Evolutionary conservation across 768 basidiomycete species (phyloP), one percentile per base, ranked within the genome.

Genomic region (Mycena rosella): DNA sequence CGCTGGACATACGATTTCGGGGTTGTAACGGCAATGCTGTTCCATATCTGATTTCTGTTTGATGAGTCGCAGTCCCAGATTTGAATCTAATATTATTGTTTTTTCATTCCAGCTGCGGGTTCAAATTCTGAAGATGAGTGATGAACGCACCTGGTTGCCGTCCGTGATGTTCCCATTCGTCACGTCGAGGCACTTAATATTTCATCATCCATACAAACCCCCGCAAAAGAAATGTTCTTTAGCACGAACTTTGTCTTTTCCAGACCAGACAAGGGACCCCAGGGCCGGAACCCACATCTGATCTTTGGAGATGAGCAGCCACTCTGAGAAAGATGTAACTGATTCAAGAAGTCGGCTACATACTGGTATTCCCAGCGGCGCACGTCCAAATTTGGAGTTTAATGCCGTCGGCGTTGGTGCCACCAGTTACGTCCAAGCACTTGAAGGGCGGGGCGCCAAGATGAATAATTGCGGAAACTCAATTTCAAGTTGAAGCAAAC

Each of bases 341-440:
- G 5, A 32, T 29, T n/a, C 24, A 47, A 48, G 30, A 14, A 24
- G 32, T 3, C 47, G 22, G n/a, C n/a, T 10, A 48, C 49, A 0
- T 42, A 52, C 60, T 52, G 34, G 47, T 52, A 34, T 61, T 52
- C 20, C 49, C 49, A 15, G 48, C 26, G 17, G 36, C 48, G 24
- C 60, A 61, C n/a, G 60, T 61, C 60, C 60, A 61, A 42, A 61
- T 52, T 24, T 57, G 55, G 22, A 57, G 55, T 24, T 40, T 40
- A 1, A 14, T 42, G 27, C 55, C 55, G 26, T 61, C 26, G 24
- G 60, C 7, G 24, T 61, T n/a, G 5, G 22, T 24, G 22, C 38
- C 38, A 17, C 20, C 30, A 22, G 49, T 42, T 10, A 61, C 60
- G n/a, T 61, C 60, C 48, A 61, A 32, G 32, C 60, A 61, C 60